Conservation (phyloP, 2,329 filamentous ascomycete genomes). For the Sphaerulina populicola region DNA sequence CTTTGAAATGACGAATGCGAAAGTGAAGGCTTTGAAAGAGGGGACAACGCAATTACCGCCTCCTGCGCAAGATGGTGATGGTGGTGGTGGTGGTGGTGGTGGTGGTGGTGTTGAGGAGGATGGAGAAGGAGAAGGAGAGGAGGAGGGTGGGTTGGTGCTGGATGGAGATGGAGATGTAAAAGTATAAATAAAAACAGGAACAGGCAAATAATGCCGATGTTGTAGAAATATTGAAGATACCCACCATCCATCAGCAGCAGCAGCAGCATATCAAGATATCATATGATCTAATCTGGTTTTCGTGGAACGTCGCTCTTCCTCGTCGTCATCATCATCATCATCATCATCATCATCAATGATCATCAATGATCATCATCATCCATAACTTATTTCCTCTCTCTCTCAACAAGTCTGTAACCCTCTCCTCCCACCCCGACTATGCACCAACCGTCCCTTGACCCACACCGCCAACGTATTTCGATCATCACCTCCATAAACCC, state of each 20-base stretch:
- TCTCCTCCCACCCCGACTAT: conserved; percentile 37
- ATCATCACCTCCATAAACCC: conserved; percentile 90
- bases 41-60: conserved; percentile 28
- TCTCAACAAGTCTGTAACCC: not conserved
- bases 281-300: too few relatives aligned
- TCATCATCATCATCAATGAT: too few relatives aligned
- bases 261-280: too few relatives aligned
- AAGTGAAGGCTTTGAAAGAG: conserved; percentile 50
- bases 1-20: conserved; percentile 82
- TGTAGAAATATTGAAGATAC: too few relatives aligned
- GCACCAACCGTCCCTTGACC: conserved; percentile 77
- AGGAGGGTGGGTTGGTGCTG: conserved; percentile 18
- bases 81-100: conserved; percentile 9
- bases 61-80: conserved; percentile 6
- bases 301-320: too few relatives aligned
- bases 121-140: conserved; percentile 30
- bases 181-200: not conserved
- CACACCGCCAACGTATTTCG: conserved; percentile 81
- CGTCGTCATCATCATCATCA: too few relatives aligned
- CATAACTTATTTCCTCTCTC: too few relatives aligned
- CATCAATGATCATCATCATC: too few relatives aligned
- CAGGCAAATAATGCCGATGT: too few relatives aligned
- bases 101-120: conserved; percentile 19
- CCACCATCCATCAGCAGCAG: too few relatives aligned
- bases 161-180: conserved; percentile 8